Evolutionary conservation across 768 basidiomycete genomes (phyloP).

Genomic region (Trametes sanguinea): DNA sequence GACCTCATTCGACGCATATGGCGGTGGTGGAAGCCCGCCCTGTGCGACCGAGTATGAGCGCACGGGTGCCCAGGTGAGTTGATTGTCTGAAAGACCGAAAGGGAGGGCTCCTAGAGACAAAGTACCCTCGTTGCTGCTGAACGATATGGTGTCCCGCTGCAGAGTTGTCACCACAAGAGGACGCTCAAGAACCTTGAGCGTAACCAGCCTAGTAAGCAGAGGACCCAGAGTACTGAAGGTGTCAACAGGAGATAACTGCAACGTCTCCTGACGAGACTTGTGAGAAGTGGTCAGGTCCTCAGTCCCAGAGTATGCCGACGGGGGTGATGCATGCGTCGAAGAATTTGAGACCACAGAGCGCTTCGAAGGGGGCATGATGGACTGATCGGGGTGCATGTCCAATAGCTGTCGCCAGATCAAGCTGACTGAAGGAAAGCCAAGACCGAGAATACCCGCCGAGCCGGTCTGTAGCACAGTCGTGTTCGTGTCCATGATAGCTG

Average conservation of each 20-base stretch:
- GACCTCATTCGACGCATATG: slow-evolving; percentile 63
- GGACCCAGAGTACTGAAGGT: slow-evolving; percentile 37
- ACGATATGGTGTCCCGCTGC: slow-evolving; percentile 66
- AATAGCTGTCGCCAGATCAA: slow-evolving; percentile 31
- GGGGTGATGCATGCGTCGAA: not conserved
- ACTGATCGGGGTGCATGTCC: slow-evolving; percentile 13
- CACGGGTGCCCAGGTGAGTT: slow-evolving; percentile 67
- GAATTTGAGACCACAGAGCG: not conserved
- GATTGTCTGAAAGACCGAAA: slow-evolving; percentile 43
- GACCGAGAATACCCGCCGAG: slow-evolving; percentile 68
- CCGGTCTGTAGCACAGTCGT: slow-evolving; percentile 59
- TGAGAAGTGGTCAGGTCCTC: not conserved
- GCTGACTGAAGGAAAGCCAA: slow-evolving; percentile 69
- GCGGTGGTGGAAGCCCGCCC: slow-evolving; percentile 57
- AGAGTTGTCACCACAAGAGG: slow-evolving; percentile 52
- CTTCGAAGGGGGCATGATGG: slow-evolving; percentile 1
- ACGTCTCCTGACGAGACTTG: slow-evolving; percentile 8
- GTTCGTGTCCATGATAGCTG: slow-evolving; percentile 68
- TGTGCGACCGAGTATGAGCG: slow-evolving; percentile 52
- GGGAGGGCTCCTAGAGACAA: slow-evolving; percentile 71
- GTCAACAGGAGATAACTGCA: slow-evolving; percentile 17
- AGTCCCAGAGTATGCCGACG: slow-evolving; percentile 12
- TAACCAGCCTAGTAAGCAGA: slow-evolving; percentile 36
- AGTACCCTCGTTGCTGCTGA: slow-evolving; percentile 68
- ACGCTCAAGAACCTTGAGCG: slow-evolving; percentile 43